Percentiles rank a stretch among this genome's conserved stretches.
These are phyloP conservation scores for Clitopilus hobsonii DNA, from an alignment of 768 basidiomycete species.

Conservation along the genomic window DNA sequence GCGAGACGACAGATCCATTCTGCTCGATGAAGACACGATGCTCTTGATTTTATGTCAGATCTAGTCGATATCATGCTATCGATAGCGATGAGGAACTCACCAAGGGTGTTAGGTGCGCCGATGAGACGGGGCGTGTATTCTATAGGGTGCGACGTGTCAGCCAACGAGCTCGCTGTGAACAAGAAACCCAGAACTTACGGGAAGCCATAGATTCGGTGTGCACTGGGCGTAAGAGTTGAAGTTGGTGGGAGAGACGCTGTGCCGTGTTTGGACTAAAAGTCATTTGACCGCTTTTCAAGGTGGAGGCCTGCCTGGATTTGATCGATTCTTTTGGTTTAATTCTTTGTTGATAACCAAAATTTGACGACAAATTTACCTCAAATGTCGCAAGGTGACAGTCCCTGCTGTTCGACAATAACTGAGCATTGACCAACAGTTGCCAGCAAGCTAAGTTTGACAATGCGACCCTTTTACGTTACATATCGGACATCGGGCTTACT, in stretches of 20 bases:
- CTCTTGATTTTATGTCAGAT: constrained; percentile 43
- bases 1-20: constrained; percentile 75
- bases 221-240: constrained; percentile 47
- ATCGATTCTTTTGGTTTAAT: constrained; percentile 4
- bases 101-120: constrained; percentile 90
- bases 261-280: constrained; percentile 35
- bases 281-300: constrained; percentile 28
- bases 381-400: constrained; percentile 1
- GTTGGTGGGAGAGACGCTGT: constrained; percentile 59
- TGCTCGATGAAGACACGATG: constrained; percentile 95
- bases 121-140: constrained; percentile 75
- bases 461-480: background rate
- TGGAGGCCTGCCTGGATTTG: constrained; percentile 15
- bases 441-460: background rate
- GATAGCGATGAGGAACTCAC: constrained; percentile 37
- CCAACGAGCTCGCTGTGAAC: constrained; percentile 10
- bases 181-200: constrained; percentile 32
- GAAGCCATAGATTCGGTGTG: constrained; percentile 39
- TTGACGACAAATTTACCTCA: background rate
- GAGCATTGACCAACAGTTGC: background rate
- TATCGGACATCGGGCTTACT: background rate
- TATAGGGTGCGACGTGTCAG: constrained; percentile 20
- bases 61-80: constrained; percentile 7
- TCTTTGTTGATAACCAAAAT: constrained; percentile 3
- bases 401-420: background rate